Evolutionary conservation across 192 early-diverging fungal genomes (phyloP).

Genomic region (Backusella tarrabulga): DNA sequence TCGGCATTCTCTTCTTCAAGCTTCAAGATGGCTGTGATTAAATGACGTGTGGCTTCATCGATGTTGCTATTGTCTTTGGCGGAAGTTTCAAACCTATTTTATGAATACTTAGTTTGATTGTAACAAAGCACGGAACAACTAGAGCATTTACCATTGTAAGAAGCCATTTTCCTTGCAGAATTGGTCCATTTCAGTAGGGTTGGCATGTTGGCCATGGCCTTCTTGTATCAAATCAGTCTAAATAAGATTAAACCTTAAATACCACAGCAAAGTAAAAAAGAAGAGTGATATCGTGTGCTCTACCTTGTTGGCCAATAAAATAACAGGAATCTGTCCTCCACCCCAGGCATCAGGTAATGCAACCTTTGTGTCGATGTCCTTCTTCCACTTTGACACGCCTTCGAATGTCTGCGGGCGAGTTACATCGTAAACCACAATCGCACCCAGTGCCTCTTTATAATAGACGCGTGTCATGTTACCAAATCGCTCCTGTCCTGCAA

Average conservation of each 20-base stretch:
- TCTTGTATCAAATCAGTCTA: constrained; percentile 48
- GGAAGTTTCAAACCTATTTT: constrained; percentile 56
- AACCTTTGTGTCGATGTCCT: constrained; percentile 58
- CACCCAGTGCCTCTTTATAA: constrained; percentile 58
- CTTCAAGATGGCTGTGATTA: constrained; percentile 43
- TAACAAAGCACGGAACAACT: not conserved
- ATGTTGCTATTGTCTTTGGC: constrained; percentile 64
- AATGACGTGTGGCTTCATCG: constrained; percentile 53
- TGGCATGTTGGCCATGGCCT: constrained; percentile 24
- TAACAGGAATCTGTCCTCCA: constrained; percentile 51
- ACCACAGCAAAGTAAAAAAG: not conserved
- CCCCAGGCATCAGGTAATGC: constrained; percentile 47
- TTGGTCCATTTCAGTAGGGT: constrained; percentile 41
- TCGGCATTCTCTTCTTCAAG: constrained; percentile 36
- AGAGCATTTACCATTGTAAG: constrained; percentile 43
- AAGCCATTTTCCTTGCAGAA: constrained; percentile 55
- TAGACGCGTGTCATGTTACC: constrained; percentile 59
- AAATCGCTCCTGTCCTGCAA: constrained; percentile 64
- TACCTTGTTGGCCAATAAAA: constrained; percentile 61
- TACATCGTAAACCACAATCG: constrained; percentile 58
- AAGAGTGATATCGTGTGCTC: not conserved
- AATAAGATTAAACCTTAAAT: not conserved
- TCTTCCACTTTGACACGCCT: constrained; percentile 54
- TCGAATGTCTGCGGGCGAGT: constrained; percentile 57
- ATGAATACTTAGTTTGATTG: not conserved